Base-by-base conservation (phyloP, 2,329 filamentous ascomycete species). In the Myriosclerotinia duriaeana region DNA sequence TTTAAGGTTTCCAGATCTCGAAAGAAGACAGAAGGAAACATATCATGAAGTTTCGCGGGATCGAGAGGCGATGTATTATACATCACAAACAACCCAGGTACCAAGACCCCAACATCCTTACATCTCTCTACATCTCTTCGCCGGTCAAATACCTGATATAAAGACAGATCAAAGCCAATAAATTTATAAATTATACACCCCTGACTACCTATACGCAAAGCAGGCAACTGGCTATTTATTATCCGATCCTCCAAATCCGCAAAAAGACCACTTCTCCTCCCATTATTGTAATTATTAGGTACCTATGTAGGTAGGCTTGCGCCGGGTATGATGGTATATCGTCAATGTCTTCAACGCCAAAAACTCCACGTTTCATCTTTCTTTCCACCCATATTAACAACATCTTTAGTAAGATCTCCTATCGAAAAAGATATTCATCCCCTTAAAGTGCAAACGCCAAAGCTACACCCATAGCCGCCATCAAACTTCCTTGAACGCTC, bases 341-440 rank as follows among this genome's bases (percentile, higher is more conserved):
- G 44, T 58, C 15, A 22, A 50, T 48, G 50, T 61, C n/a, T 50
- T 50, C 20, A 61, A 61, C 30, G 58, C 44, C 58, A 17, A 40
- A 50, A 59, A 50, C n/a, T 26, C 44, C 58, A 3, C n/a, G 3
- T 50, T 8, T 2, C n/a, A 5, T 50, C 9, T 34, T 26, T 44
- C 40, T 34, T 44, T 20, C 7, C 44, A 34, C 17, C 30, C 30
- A 50, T 14, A 40, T 61, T 61, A 61, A 26, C n/a, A 50, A 38
- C 34, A 8, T 50, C 8, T 38, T 22, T 50, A 11, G 2, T 20
- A 46, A n/a, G n/a, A 20, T 9, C 11, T n/a, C 20, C n/a, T 26
- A 58, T 44, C 17, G 17, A 34, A 5, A 12, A 2, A 12, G 3
- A 53, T 14, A 20, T n/a, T 5, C 7, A 11, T 6, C 15, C 20